phyloP scores from a whole-genome alignment of 192 early-diverging fungal genomes.

The Coemansia sp. region DNA sequence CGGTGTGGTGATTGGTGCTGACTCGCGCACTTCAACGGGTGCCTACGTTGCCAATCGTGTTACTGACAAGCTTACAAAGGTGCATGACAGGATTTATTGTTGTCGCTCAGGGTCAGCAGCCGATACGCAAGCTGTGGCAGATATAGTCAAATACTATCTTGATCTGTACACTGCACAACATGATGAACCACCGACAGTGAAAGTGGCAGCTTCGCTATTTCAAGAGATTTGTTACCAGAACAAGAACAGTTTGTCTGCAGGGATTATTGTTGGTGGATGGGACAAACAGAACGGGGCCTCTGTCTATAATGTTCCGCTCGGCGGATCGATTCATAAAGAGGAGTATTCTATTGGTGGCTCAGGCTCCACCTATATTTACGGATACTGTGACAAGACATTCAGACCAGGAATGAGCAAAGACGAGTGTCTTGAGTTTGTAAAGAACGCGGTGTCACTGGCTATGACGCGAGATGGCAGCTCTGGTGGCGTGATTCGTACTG shows the following conservation, averaged over 20 bases:
- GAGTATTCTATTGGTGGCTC: conserved; percentile 94
- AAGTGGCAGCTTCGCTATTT: conserved; percentile 86
- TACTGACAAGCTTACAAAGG: conserved; percentile 94
- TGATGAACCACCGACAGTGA: conserved; percentile 78
- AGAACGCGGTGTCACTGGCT: conserved; percentile 89
- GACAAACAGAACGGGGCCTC: conserved; percentile 85
- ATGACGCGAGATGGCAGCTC: conserved; percentile 96
- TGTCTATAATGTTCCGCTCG: conserved; percentile 89
- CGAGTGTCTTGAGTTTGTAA: conserved; percentile 89
- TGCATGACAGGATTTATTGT: conserved; percentile 95
- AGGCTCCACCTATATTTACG: conserved; percentile 96
- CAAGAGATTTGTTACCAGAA: conserved; percentile 93
- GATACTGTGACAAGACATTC: conserved; percentile 91
- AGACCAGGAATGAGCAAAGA: conserved; percentile 79
- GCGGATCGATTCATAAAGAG: conserved; percentile 87
- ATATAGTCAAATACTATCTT: conserved; percentile 95
- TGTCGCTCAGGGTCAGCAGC: conserved; percentile 97
- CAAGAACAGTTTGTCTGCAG: conserved; percentile 82
- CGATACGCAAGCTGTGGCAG: conserved; percentile 97
- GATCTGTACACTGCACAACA: conserved; percentile 90
- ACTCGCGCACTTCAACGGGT: conserved; percentile 94
- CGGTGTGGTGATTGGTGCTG: conserved; percentile 95
- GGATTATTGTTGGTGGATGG: conserved; percentile 98
- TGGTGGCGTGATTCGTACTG: conserved; percentile 92
- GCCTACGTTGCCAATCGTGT: conserved; percentile 96